Percentiles rank a stretch among this genome's conserved stretches.
phyloP scores from a whole-genome alignment of 2,329 filamentous ascomycete species.

The Thelonectria blattea region DNA sequence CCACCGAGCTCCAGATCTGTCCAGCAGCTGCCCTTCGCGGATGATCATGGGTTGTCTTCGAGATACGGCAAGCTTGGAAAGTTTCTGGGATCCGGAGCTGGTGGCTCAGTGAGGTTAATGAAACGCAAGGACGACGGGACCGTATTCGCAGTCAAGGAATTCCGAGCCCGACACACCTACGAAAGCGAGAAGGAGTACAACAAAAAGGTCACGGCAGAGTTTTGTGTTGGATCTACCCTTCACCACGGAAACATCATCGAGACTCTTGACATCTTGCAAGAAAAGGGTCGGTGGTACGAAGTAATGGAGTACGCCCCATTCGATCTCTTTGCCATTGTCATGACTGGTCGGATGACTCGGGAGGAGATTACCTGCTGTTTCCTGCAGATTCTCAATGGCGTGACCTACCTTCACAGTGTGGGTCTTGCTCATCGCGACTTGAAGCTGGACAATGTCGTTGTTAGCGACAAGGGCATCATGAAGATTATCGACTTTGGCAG shows the following conservation, averaged over 20 bases:
- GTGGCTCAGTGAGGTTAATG: slow-evolving; percentile 92
- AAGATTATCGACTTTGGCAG: slow-evolving; percentile 99
- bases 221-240: slow-evolving; percentile 95
- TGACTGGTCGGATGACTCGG: slow-evolving; percentile 96
- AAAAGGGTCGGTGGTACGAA: slow-evolving; percentile 94
- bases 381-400: slow-evolving; percentile 91
- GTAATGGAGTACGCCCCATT: slow-evolving; percentile 99
- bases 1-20: slow-evolving; percentile 54
- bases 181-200: slow-evolving; percentile 95
- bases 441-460: slow-evolving; percentile 97
- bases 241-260: slow-evolving; percentile 99
- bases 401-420: slow-evolving; percentile 94
- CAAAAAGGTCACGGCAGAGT: slow-evolving; percentile 97
- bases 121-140: slow-evolving; percentile 90
- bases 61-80: slow-evolving; percentile 97
- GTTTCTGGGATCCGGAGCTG: slow-evolving; percentile 90
- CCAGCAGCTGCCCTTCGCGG: slow-evolving; percentile 83
- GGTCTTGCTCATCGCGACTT: slow-evolving; percentile 93
- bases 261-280: slow-evolving; percentile 93
- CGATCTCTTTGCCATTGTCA: slow-evolving; percentile 96
- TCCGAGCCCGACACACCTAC: slow-evolving; percentile 87
- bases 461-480: slow-evolving; percentile 96
- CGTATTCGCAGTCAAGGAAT: slow-evolving; percentile 98
- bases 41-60: slow-evolving; percentile 87
- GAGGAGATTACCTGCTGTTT: slow-evolving; percentile 92